phyloP scores from a whole-genome alignment of 2,329 filamentous ascomycete genomes.

The Clonostachys rosea region DNA sequence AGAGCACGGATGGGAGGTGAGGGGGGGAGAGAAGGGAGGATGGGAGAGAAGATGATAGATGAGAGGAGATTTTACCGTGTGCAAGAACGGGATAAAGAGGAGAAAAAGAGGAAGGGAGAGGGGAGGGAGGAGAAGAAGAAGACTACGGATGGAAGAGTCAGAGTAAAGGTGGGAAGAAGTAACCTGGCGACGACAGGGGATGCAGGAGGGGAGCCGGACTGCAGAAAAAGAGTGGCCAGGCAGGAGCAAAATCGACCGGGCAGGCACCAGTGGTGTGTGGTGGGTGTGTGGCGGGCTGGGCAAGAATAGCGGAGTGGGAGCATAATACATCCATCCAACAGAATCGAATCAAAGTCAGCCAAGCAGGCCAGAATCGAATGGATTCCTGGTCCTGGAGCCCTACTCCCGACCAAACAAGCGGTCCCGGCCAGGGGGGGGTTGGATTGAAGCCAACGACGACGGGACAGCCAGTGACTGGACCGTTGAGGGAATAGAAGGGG shows the following conservation, averaged over 20 bases:
- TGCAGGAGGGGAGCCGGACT: background rate
- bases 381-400: too few relatives aligned
- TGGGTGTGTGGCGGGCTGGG: background rate
- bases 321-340: background rate
- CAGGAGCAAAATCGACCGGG: background rate
- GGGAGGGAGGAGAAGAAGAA: slow-evolving; percentile 2
- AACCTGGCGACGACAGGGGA: slow-evolving; percentile 1
- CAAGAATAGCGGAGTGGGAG: background rate
- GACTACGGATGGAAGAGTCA: background rate
- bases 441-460: too few relatives aligned
- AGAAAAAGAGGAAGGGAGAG: slow-evolving; percentile 2
- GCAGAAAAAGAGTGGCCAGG: too few relatives aligned
- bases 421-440: too few relatives aligned
- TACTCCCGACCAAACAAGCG: too few relatives aligned
- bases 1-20: slow-evolving; percentile 5
- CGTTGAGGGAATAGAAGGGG: too few relatives aligned
- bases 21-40: slow-evolving; percentile 3
- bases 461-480: too few relatives aligned
- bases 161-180: background rate
- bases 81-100: slow-evolving; percentile 1
- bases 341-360: background rate
- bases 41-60: background rate
- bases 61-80: too few relatives aligned
- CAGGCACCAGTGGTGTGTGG: slow-evolving; percentile 2
- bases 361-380: too few relatives aligned